Conservation (phyloP, 2,329 filamentous ascomycete genomes). For the Coniochaeta ligniaria region DNA sequence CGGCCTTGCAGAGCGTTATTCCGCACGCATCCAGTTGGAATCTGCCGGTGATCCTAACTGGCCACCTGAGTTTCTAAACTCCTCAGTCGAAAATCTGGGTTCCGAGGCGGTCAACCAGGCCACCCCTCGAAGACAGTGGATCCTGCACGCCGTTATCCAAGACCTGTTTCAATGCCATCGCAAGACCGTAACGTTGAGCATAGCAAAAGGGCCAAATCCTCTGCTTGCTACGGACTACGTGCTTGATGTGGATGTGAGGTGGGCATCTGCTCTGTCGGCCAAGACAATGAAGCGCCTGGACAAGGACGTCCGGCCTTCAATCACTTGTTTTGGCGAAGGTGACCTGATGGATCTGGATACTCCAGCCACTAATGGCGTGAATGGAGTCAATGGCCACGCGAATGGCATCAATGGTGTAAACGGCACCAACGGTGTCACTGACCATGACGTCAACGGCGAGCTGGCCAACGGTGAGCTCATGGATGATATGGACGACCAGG, state of each 20-base stretch:
- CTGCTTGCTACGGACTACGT: constrained; percentile 32
- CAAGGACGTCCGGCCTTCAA: constrained; percentile 35
- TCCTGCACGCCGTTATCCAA: constrained; percentile 32
- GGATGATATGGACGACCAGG: constrained; percentile 37
- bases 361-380: constrained; percentile 11
- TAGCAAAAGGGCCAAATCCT: constrained; percentile 22
- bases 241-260: constrained; percentile 41
- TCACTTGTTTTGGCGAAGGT: constrained; percentile 30
- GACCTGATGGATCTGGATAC: constrained; percentile 21
- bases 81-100: constrained; percentile 16
- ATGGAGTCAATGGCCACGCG: neutral
- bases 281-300: constrained; percentile 24
- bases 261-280: constrained; percentile 32
- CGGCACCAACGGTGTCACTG: constrained; percentile 9
- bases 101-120: neutral
- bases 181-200: constrained; percentile 20
- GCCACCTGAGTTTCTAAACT: constrained; percentile 40
- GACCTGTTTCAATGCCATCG: constrained; percentile 32
- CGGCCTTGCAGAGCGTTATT: constrained; percentile 42
- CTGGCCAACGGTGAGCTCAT: constrained; percentile 12
- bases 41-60: constrained; percentile 40
- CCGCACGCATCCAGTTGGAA: constrained; percentile 44
- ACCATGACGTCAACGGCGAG: constrained; percentile 8
- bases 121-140: constrained; percentile 24
- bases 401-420: constrained; percentile 7